Evolutionary conservation across 31 red algal species (phyloP), one percentile per base, ranked within the genome.

Genomic region (Porphyra umbilicalis): DNA sequence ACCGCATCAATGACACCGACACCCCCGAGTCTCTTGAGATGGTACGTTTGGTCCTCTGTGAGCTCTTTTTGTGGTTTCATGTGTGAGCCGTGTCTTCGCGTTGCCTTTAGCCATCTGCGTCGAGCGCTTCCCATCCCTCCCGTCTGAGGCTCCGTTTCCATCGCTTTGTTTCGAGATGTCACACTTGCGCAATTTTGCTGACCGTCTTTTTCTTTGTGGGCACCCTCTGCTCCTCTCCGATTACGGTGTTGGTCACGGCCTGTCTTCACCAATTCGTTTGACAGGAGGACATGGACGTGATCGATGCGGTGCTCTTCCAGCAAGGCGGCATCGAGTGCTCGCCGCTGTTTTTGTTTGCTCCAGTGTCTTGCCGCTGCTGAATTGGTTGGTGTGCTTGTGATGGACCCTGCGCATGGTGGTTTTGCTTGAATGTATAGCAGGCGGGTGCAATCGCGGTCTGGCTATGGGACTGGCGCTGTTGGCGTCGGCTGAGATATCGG

Each of bases 1-100:
- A 99, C 75, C 91, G 97, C 30, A 94, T 99, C 39, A 92, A 94
- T 39, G 90, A 91, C n/a, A 79, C 90, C 34, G 93, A 99, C 39
- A 99, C 97, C 10, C 91, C 93, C 18, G 92, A 96, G 20, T 83
- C 81, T 1, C 80, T 99, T 33, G 94, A 95, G 30, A 95, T 99
- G 97, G 57, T 71, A 29, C 57, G 57, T 71, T 71, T 10, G 25
- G 25, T n/a, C 2, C 57, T 71, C 2, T n/a, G 25, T 71, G 57
- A 29, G 3, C 8, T 71, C 0, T 29, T 67, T 6, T 71, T 71
- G 18, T 8, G 18, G 0, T 13, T 18, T n/a, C n/a, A n/a, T n/a
- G n/a, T n/a, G n/a, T n/a, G n/a, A n/a, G n/a, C n/a, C n/a, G n/a
- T n/a, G n/a, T n/a, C n/a, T n/a, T n/a, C n/a, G n/a, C n/a, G n/a